phyloP scores from a whole-genome alignment of 768 basidiomycete genomes.

The Mycena floridula region DNA sequence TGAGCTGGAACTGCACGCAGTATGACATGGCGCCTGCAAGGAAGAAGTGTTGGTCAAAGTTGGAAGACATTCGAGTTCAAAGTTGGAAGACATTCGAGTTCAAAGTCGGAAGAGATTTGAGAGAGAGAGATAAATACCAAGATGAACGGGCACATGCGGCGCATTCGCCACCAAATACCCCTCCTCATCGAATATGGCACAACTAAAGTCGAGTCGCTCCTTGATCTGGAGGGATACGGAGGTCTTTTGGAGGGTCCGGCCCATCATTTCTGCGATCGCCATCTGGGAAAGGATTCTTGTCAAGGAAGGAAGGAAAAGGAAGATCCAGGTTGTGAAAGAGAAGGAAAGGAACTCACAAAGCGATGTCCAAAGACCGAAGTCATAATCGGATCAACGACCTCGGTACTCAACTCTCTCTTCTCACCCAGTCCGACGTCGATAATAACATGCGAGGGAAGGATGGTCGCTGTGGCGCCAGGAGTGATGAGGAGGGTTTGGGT shows the following conservation, averaged over 20 bases:
- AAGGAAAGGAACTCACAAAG: background rate
- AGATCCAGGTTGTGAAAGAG: background rate
- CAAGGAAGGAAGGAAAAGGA: constrained; percentile 15
- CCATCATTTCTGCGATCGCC: constrained; percentile 37
- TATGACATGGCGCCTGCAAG: constrained; percentile 9
- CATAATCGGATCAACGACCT: constrained; percentile 20
- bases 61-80: background rate
- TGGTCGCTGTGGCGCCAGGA: constrained; percentile 16
- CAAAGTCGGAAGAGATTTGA: background rate
- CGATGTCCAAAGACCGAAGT: constrained; percentile 28
- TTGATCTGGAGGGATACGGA: constrained; percentile 33
- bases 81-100: background rate
- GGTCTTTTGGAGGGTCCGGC: constrained; percentile 27
- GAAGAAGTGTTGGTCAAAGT: background rate
- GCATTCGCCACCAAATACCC: constrained; percentile 38
- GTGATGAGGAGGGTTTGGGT: constrained; percentile 68
- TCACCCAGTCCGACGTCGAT: background rate
- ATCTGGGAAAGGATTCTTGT: constrained; percentile 27
- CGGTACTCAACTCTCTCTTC: background rate
- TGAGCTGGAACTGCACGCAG: constrained; percentile 23
- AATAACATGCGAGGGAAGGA: background rate
- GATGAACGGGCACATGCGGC: constrained; percentile 9
- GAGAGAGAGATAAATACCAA: background rate
- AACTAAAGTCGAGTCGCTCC: constrained; percentile 18
- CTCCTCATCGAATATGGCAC: constrained; percentile 33